Base-by-base conservation (phyloP, 805 yeast genomes). In the Cyberlindnera mississippiensis region DNA sequence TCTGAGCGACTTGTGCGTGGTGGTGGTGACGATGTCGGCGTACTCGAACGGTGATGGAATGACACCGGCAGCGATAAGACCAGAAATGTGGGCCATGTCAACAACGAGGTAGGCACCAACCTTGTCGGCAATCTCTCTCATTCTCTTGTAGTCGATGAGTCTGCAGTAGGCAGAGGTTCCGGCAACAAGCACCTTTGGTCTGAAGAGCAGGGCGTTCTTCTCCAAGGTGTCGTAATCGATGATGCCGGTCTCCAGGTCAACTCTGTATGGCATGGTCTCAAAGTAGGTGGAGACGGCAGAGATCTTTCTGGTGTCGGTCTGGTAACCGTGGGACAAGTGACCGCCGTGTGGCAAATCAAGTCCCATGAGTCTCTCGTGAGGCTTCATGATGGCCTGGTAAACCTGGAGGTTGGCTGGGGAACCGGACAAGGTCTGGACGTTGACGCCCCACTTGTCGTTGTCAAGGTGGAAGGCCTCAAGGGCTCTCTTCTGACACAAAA, bases 141-240 rank as follows among this genome's bases (percentile, higher is more conserved):
- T 87, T 73, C 95, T 85, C 73, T 83, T 82, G 82, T 91, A 93
- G 72, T 93, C 99, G 58, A 93, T 88, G 59, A 90, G 72, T 67
- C 99, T 82, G 65, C 96, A 88, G 78, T 93, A 93, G 44, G 99
- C 99, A 53, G 96, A 88, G 48, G 99, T 89, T 66, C 99, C 99
- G 46, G 98, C 98, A 57, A 93, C 96, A 44, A 93, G 73, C 36
- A 89, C 84, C 75, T 91, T 91, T 61, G 99, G 99, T 72, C 99
- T 84, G 78, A 82, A 93, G 59, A 91, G 73, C 48, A 80, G 66
- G 35, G 98, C 98, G 51, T 86, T 87, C 68, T 85, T 80, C 68
- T 88, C 98, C 56, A 93, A 78, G 67, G 85, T 85, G 61, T 93
- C 98, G 69, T 93, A 93, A 72, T 93, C 99, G 61, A 93, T 93